Evolutionary conservation across 2,329 filamentous ascomycete genomes (phyloP).

Genomic region (Fusarium siculi): DNA sequence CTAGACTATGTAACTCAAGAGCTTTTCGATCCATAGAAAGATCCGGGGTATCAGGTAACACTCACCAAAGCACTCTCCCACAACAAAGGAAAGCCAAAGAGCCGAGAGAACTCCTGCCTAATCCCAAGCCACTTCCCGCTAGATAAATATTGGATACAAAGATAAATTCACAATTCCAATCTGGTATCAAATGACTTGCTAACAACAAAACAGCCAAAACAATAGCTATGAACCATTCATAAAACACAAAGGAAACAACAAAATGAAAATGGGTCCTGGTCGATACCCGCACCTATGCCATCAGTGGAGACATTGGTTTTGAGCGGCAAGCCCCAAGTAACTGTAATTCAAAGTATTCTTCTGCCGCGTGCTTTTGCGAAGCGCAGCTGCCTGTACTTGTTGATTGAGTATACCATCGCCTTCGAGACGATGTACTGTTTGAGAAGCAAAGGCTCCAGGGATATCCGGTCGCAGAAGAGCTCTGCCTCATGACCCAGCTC

Average conservation of each 20-base stretch:
- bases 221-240: background rate
- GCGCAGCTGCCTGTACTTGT: background rate
- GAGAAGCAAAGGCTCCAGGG: slow-evolving; percentile 24
- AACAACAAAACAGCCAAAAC: slow-evolving; percentile 2
- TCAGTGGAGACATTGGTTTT: background rate
- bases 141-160: slow-evolving; percentile 15
- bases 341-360: background rate
- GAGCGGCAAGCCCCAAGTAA: background rate
- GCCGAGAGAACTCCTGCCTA: slow-evolving; percentile 24
- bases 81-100: slow-evolving; percentile 22
- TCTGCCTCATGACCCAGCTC: slow-evolving; percentile 7
- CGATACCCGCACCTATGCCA: background rate
- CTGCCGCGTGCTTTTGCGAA: background rate
- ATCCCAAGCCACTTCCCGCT: slow-evolving; percentile 6
- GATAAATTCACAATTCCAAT: slow-evolving; percentile 30
- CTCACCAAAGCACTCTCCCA: slow-evolving; percentile 5
- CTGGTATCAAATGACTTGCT: slow-evolving; percentile 31
- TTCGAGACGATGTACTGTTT: slow-evolving; percentile 16
- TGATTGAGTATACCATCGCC: slow-evolving; percentile 14
- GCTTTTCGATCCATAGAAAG: slow-evolving; percentile 10
- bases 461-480: slow-evolving; percentile 14
- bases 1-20: slow-evolving; percentile 3
- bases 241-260: slow-evolving; percentile 1
- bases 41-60: slow-evolving; percentile 33
- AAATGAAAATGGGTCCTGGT: background rate